Conservation (phyloP, 108 stramenopile genomes). For the Fragilariopsis cylindrus region DNA sequence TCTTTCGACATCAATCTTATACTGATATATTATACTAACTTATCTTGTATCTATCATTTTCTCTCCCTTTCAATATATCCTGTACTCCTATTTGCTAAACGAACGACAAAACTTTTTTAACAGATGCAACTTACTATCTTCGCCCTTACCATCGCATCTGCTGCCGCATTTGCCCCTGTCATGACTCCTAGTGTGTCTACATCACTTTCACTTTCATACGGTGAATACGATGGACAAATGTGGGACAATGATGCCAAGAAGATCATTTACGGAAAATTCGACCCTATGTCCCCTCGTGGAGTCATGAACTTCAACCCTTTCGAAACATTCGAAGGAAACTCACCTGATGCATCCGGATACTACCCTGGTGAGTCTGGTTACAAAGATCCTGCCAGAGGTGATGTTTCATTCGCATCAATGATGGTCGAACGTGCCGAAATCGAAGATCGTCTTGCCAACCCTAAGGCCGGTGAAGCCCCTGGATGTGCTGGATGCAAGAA, state of each 20-base stretch:
- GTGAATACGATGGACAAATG: slow-evolving; percentile 83
- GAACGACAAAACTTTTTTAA: not conserved
- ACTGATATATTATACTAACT: no score
- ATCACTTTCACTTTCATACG: slow-evolving; percentile 56
- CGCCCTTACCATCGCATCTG: slow-evolving; percentile 31
- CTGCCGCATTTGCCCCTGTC: slow-evolving; percentile 45
- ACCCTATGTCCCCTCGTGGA: slow-evolving; percentile 78
- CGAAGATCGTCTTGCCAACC: slow-evolving; percentile 74
- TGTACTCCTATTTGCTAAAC: no score
- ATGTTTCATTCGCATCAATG: slow-evolving; percentile 82
- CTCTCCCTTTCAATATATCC: no score
- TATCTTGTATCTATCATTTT: no score
- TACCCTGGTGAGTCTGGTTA: slow-evolving; percentile 86
- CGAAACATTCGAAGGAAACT: slow-evolving; percentile 76
- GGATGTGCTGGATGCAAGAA: slow-evolving; percentile 87
- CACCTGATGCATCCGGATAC: slow-evolving; percentile 74
- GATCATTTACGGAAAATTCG: slow-evolving; percentile 80
- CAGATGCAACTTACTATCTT: slow-evolving; percentile 13
- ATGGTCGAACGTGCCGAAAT: slow-evolving; percentile 69
- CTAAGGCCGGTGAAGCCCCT: slow-evolving; percentile 64
- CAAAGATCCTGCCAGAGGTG: slow-evolving; percentile 89
- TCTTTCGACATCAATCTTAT: no score
- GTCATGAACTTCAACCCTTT: slow-evolving; percentile 94
- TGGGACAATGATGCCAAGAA: slow-evolving; percentile 87
- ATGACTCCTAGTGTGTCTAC: slow-evolving; percentile 42